Evolutionary conservation across 768 basidiomycete genomes (phyloP).

Genomic region (Phaffia tasmanica): DNA sequence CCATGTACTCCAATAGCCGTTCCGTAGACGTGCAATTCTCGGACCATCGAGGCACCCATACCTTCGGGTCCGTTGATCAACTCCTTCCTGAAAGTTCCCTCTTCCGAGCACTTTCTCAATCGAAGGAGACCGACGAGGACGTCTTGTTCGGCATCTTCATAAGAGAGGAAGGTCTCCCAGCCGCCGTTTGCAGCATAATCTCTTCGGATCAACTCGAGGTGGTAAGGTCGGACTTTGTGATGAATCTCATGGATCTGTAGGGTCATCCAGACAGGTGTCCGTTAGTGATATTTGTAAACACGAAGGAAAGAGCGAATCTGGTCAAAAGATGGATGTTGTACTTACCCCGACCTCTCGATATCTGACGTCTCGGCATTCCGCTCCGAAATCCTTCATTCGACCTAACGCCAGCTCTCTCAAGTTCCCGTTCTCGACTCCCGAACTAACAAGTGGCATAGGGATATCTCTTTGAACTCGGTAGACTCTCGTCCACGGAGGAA

Average conservation of each 20-base stretch:
- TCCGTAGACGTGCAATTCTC: conserved; percentile 85
- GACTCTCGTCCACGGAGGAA: conserved; percentile 97
- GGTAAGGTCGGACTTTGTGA: conserved; percentile 89
- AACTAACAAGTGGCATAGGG: conserved; percentile 87
- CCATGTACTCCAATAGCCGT: conserved; percentile 96
- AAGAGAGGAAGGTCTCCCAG: conserved; percentile 98
- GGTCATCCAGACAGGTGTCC: conserved; percentile 1
- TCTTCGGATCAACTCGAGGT: conserved; percentile 83
- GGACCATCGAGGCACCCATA: conserved; percentile 79
- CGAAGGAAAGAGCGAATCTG: conserved; percentile 1
- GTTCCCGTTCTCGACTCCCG: conserved; percentile 97
- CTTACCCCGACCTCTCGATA: conserved; percentile 94
- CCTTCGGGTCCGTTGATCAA: conserved; percentile 59
- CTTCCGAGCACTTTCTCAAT: conserved; percentile 87
- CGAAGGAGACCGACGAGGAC: conserved; percentile 89
- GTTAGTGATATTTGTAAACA: not conserved
- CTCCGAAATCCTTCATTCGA: conserved; percentile 98
- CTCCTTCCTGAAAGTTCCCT: conserved; percentile 93
- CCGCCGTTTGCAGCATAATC: conserved; percentile 93
- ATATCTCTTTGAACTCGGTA: conserved; percentile 99
- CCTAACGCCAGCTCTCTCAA: conserved; percentile 88
- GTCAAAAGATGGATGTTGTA: conserved; percentile 26
- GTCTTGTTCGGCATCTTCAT: conserved; percentile 94
- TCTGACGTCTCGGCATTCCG: conserved; percentile 90
- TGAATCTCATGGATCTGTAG: conserved; percentile 92